Base-by-base conservation (phyloP, 352 stramenopile genomes). In the Phytopythium ostracodes region DNA sequence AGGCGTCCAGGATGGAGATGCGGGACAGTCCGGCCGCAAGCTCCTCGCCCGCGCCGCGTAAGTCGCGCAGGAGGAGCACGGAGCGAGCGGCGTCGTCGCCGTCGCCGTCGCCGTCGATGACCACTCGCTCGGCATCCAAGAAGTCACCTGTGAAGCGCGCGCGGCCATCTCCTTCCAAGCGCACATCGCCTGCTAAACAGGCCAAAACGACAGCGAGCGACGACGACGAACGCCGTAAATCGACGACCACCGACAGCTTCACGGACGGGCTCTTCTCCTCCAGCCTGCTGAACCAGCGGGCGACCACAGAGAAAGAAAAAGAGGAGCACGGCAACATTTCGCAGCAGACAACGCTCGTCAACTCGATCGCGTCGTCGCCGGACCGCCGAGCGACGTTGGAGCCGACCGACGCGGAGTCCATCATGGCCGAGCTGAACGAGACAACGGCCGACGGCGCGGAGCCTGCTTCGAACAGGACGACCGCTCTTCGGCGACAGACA, bases 341-440 rank as follows among this genome's bases (percentile, higher is more conserved):
- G 18, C 50, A 63, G 52, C 52, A 58, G 38, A 33, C 52, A n/a
- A 58, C 52, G 52, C 33, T 58, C 17, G 52, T 47, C 6, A 35
- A 58, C 52, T 58, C 52, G 52, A 25, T 58, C n/a, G 52, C 38
- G 52, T 25, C 52, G 35, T 47, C 52, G 9, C 52, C 53, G 6
- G 38, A 44, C 14, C 73, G 72, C 15, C 73, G 81, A 11, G n/a
- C 71, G 35, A 92, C 81, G 25, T 54, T 92, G 24, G 81, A 89
- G 60, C 70, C 76, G 7, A 70, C 59, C 0, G 81, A 85, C 40
- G 79, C 70, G 0, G 68, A 71, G 18, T 65, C 70, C 9, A 76
- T 89, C 18, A 61, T 90, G 11, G 61, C 75, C 10, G 71, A 76
- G 18, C 43, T 90, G 38, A 69, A 69, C 22, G 11, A 25, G 27